Evolutionary conservation across 331 rosid species (phyloP).

Genomic region (Malus hybrid): DNA sequence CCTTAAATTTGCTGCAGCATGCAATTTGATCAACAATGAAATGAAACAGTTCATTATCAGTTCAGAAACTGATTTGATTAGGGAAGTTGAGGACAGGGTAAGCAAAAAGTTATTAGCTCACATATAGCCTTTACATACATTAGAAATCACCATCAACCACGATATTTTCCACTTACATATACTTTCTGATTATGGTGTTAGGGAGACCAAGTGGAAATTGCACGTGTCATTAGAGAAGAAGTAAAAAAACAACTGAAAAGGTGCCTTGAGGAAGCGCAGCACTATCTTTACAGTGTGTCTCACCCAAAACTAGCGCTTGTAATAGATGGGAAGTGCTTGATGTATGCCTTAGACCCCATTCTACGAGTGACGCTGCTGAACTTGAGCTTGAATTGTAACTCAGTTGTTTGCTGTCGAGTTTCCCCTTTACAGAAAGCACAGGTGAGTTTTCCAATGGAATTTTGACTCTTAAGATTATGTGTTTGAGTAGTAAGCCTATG

Average conservation of each 20-base stretch:
- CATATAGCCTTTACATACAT: neutral
- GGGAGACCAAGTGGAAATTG: conserved; percentile 98
- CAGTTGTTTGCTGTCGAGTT: conserved; percentile 98
- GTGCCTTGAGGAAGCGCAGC: conserved; percentile 74
- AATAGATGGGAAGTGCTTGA: conserved; percentile 93
- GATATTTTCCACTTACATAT: neutral
- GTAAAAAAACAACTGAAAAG: conserved; percentile 64
- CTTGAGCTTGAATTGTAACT: conserved; percentile 84
- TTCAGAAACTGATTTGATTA: conserved; percentile 88
- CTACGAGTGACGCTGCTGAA: conserved; percentile 79
- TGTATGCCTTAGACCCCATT: conserved; percentile 95
- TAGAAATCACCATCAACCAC: neutral
- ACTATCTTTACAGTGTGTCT: conserved; percentile 38
- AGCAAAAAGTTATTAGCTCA: conserved; percentile 5
- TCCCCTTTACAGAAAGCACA: conserved; percentile 99
- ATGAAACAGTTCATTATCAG: conserved; percentile 91
- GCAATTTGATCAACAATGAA: conserved; percentile 83
- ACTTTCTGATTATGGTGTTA: conserved; percentile 20
- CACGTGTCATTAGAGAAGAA: conserved; percentile 73
- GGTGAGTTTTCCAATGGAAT: conserved; percentile 38
- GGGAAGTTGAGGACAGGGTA: conserved; percentile 89
- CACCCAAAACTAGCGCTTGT: conserved; percentile 85
- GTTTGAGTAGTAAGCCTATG: neutral
- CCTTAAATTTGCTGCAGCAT: conserved; percentile 45
- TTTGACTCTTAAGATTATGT: neutral